Evolutionary conservation across 2,329 filamentous ascomycete genomes (phyloP), one percentile per base, ranked within the genome.

Genomic region (Penicillium expansum): DNA sequence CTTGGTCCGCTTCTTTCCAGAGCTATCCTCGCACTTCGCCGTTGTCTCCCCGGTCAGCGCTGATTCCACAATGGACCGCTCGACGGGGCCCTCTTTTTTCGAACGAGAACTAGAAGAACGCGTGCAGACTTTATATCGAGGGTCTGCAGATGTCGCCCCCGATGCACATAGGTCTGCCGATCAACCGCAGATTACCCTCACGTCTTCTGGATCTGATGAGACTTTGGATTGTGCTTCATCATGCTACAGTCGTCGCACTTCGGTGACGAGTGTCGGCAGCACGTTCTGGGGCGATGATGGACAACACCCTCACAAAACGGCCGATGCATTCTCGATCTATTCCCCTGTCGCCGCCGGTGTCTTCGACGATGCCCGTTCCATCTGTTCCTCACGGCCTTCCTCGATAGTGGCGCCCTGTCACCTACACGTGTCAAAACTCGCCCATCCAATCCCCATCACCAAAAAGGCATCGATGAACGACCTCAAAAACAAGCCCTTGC

Each of bases 401-500:
- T 55, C 56, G 4, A n/a, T 8, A n/a, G 41, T 18, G 22, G 20
- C 18, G 7, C 39, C 37, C 13, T 24, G 9, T 33, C 37, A 22
- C 24, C 41, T 52, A 24, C 18, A 39, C 10, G 16, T 27, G 42
- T 30, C 35, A 18, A 38, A 37, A n/a, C 29, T 22, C 27, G 18
- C 20, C 35, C 9, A 7, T 18, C 43, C 16, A 18, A 38, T 64
- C 22, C 63, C 62, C 2, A 32, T 50, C 38, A 37, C 60, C 24
- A 54, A 61, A 13, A 60, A 62, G 24, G 62, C 63, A 22, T 69
- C 68, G 1, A 57, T 68, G 22, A 60, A 62, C 13, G 65, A 74
- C 22, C 53, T 70, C 20, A 71, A 63, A 54, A 74, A 77, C 52
- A 78, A 78, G 49, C 74, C 76, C 8, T 67, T 78, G 5, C 76